Conservation (phyloP, 1,284 basidiomycete genomes). For the Waitea zeae region DNA sequence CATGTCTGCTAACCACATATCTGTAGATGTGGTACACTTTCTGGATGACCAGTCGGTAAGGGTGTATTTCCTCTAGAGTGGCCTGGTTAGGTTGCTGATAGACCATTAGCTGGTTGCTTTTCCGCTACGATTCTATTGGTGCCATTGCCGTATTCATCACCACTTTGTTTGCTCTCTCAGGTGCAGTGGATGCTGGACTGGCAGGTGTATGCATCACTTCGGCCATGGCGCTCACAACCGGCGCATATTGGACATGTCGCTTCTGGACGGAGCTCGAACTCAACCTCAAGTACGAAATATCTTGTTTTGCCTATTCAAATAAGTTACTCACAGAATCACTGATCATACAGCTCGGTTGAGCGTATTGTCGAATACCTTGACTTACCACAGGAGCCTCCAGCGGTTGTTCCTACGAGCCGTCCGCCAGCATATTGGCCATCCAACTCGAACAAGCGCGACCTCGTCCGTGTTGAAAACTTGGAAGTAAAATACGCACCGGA, state of each 20-base stretch:
- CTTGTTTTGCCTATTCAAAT: too few relatives aligned
- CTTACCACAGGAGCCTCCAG: constrained; percentile 9
- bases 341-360: neutral
- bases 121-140: constrained; percentile 66
- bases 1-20: too few relatives aligned
- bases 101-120: constrained; percentile 66
- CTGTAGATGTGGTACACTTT: too few relatives aligned
- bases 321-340: too few relatives aligned
- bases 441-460: constrained; percentile 11
- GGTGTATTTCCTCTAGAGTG: constrained; percentile 16
- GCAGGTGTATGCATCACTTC: constrained; percentile 80
- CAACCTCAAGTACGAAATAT: constrained; percentile 48
- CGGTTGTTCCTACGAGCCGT: neutral
- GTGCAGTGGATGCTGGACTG: constrained; percentile 50
- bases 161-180: constrained; percentile 58
- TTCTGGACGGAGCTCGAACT: constrained; percentile 42
- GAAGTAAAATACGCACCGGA: constrained; percentile 74
- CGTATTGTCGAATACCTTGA: neutral
- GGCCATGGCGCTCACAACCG: constrained; percentile 38
- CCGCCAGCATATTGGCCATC: constrained; percentile 24
- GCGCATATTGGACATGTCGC: constrained; percentile 56
- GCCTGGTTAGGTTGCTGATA: too few relatives aligned
- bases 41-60: too few relatives aligned
- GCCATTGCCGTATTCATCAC: constrained; percentile 47
- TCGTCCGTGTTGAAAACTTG: constrained; percentile 54